Evolutionary conservation across 352 stramenopile genomes (phyloP).

Genomic region (Phytophthora sp.): DNA sequence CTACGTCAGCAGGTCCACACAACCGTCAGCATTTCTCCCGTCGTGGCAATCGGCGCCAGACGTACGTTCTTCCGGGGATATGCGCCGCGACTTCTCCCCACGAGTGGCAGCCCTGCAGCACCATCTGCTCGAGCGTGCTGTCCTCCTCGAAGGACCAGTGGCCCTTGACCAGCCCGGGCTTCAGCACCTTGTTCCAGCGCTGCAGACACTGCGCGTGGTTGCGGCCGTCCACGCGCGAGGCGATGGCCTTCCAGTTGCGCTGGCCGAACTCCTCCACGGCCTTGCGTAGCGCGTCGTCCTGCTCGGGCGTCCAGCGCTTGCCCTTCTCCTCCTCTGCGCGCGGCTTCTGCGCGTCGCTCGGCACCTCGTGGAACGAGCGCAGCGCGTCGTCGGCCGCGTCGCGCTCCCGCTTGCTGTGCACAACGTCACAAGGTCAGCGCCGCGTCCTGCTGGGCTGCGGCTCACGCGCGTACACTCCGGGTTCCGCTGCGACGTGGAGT

Average conservation of each 20-base stretch:
- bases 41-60: neutral
- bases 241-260: conserved; percentile 88
- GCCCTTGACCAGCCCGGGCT: conserved; percentile 91
- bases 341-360: conserved; percentile 58
- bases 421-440: neutral
- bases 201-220: conserved; percentile 83
- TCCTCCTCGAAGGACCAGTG: conserved; percentile 94
- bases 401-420: conserved; percentile 57
- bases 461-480: too few species aligned
- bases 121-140: conserved; percentile 82
- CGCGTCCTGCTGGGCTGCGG: too few species aligned
- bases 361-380: conserved; percentile 53
- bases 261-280: conserved; percentile 81
- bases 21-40: conserved; percentile 1
- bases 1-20: conserved; percentile 48
- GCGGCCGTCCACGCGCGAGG: conserved; percentile 56
- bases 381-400: conserved; percentile 39
- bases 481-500: too few species aligned
- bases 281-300: conserved; percentile 76
- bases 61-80: conserved; percentile 70
- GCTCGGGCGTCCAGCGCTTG: conserved; percentile 74
- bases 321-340: conserved; percentile 58
- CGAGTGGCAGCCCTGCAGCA: conserved; percentile 73
- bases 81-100: conserved; percentile 69
- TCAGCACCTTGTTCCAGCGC: conserved; percentile 89